These are phyloP conservation scores for Fusarium beomiforme DNA, from an alignment of 2,329 filamentous ascomycete species.

Conservation along the genomic window DNA sequence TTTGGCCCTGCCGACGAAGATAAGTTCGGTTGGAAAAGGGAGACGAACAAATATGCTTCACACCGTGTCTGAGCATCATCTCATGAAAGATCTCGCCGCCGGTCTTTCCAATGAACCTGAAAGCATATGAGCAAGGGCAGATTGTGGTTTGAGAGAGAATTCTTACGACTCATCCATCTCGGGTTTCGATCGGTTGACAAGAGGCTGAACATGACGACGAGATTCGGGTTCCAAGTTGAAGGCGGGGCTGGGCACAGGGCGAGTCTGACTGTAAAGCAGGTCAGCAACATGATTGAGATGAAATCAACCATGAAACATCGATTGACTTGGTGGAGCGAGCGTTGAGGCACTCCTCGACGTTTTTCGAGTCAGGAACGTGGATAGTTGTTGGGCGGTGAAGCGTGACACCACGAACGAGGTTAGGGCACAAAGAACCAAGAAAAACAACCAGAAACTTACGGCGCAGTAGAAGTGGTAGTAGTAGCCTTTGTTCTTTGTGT, in stretches of 20 bases:
- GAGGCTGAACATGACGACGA: conserved; percentile 69
- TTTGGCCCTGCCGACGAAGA: conserved; percentile 86
- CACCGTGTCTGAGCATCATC: conserved; percentile 97
- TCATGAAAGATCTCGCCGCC: conserved; percentile 98
- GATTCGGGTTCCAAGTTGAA: background rate
- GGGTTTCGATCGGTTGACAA: conserved; percentile 67
- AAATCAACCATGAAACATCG: background rate
- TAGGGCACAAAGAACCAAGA: background rate
- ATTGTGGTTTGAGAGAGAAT: background rate
- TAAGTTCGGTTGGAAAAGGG: conserved; percentile 59
- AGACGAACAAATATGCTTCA: conserved; percentile 91
- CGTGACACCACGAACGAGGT: background rate
- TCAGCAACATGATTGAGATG: background rate
- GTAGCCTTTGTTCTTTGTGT: background rate
- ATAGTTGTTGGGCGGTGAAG: background rate
- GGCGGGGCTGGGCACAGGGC: background rate
- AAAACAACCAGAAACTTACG: conserved; percentile 57
- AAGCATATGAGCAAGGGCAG: background rate
- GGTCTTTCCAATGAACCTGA: conserved; percentile 75
- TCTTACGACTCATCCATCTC: conserved; percentile 86
- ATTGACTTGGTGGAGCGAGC: background rate
- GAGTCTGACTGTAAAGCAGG: background rate
- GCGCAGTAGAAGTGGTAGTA: conserved; percentile 46
- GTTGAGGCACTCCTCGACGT: background rate
- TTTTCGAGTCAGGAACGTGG: background rate